These are phyloP conservation scores for Fistulinella cinereoalba DNA, from an alignment of 1,284 basidiomycete species.

Conservation along the genomic window DNA sequence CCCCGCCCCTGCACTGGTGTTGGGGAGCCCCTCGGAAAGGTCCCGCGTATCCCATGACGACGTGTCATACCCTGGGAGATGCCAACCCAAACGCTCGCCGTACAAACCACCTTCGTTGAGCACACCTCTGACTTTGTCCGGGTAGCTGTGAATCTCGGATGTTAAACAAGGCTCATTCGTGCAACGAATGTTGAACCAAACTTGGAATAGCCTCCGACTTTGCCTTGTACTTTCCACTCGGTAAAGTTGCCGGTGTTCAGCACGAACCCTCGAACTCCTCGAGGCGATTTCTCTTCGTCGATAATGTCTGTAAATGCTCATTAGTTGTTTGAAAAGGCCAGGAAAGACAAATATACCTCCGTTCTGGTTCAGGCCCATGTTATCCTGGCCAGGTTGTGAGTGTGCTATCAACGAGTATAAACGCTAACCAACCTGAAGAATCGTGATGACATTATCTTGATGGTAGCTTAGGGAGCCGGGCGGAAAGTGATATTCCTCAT, in stretches of 20 bases:
- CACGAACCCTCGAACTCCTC: slow-evolving; percentile 74
- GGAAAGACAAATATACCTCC: slow-evolving; percentile 35
- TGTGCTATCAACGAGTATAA: neutral
- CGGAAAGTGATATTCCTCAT: slow-evolving; percentile 63
- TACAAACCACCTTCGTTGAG: slow-evolving; percentile 81
- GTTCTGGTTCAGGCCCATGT: slow-evolving; percentile 74
- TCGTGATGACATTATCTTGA: slow-evolving; percentile 70
- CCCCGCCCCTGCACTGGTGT: slow-evolving; percentile 59
- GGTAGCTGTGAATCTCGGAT: slow-evolving; percentile 46
- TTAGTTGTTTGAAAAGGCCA: slow-evolving; percentile 14
- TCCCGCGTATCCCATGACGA: slow-evolving; percentile 56
- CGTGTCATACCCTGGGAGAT: slow-evolving; percentile 71
- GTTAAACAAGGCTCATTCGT: slow-evolving; percentile 1
- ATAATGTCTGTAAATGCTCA: slow-evolving; percentile 14
- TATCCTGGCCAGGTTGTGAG: slow-evolving; percentile 48
- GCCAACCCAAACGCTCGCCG: slow-evolving; percentile 78
- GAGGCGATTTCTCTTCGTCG: slow-evolving; percentile 58
- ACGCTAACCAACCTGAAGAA: slow-evolving; percentile 54
- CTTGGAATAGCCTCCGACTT: slow-evolving; percentile 71
- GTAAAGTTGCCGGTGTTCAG: slow-evolving; percentile 59
- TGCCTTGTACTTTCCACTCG: slow-evolving; percentile 80
- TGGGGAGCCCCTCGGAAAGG: slow-evolving; percentile 55
- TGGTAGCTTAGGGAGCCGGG: slow-evolving; percentile 44
- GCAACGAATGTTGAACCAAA: slow-evolving; percentile 33
- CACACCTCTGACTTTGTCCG: slow-evolving; percentile 64